A percentile compares a stretch with the other conserved stretches of the same genome.
Conservation (phyloP, 1,284 basidiomycete species). For the Pseudozyma tsukubaensis region DNA sequence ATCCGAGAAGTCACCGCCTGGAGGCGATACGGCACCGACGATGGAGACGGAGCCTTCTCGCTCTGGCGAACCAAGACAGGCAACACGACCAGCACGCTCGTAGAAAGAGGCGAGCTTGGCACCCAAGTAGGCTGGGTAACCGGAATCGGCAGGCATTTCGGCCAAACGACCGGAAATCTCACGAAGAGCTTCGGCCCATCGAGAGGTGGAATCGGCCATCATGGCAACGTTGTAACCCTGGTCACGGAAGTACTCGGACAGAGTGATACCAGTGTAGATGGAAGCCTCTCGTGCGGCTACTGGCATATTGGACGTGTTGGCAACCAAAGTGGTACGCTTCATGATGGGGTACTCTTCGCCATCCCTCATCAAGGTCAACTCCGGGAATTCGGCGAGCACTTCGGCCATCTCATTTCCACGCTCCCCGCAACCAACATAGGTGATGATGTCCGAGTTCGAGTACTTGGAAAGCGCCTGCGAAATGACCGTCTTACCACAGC, state of each 20-base stretch:
- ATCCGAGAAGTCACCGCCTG: slow-evolving; percentile 99
- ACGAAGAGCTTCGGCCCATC: slow-evolving; percentile 98
- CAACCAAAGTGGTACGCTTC: slow-evolving; percentile 98
- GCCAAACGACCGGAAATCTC: slow-evolving; percentile 99
- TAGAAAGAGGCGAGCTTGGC: slow-evolving; percentile 98
- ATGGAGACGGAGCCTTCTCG: slow-evolving; percentile 95
- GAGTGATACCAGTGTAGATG: slow-evolving; percentile 99
- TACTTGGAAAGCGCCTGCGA: slow-evolving; percentile 89
- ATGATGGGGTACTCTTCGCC: slow-evolving; percentile 98
- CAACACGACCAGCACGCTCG: slow-evolving; percentile 97
- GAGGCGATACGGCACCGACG: slow-evolving; percentile 97
- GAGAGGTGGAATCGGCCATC: slow-evolving; percentile 99
- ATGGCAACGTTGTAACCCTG: slow-evolving; percentile 97
- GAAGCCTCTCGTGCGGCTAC: slow-evolving; percentile 99
- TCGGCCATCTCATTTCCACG: slow-evolving; percentile 89
- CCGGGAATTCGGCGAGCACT: slow-evolving; percentile 94
- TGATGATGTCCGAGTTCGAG: slow-evolving; percentile 99
- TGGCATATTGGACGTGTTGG: slow-evolving; percentile 99
- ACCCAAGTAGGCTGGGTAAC: slow-evolving; percentile 93
- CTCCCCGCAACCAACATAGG: slow-evolving; percentile 92
- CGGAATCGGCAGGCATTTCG: slow-evolving; percentile 98
- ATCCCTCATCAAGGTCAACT: slow-evolving; percentile 89
- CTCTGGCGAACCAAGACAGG: slow-evolving; percentile 87
- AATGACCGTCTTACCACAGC: slow-evolving; percentile 75
- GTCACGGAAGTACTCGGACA: slow-evolving; percentile 99